Evolutionary conservation across 495 filamentous ascomycete species (phyloP), one percentile per base, ranked within the genome.

Genomic region (Aspergillus bridgeri): DNA sequence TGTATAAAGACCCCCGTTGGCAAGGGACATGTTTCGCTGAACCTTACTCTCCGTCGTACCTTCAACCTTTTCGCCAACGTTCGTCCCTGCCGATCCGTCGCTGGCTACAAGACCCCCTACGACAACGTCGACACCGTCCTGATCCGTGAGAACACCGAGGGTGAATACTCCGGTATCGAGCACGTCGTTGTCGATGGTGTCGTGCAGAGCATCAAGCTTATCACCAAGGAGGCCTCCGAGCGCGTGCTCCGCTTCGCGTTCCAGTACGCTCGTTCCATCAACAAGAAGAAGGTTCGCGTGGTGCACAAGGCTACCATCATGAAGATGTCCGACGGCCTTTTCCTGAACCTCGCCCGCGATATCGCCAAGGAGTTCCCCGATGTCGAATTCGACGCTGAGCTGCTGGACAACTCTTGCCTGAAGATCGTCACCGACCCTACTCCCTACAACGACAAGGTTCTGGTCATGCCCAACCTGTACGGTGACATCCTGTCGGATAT

Each of bases 21-120:
- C 66, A 98, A 98, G 81, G 94, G 94, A 67, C 94, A 98, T 76
- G 95, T 98, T 69, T 98, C 94, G 51, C 90, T 98, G 63, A 98
- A 98, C 83, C 81, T 98, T 56, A 98, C 94, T 60, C 91, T 98
- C 68, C 91, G 94, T 64, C 88, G 94, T 65, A 98, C 94, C 54
- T 98, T 98, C 85, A 98, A 98, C 82, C 91, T 98, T 68, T 98
- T 98, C 75, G 94, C 94, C 77, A 98, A 98, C 80, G 84, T 98
- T 59, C 92, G 94, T 65, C 94, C 94, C 48, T 98, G 94, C 86
- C 91, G 90, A 62, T 96, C 91, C 51, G 89, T 98, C 61, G 89
- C 88, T 56, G 94, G 94, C 61, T 98, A 87, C 87, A 96, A 98
- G 86, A 98, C 94, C 42, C 91, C 94, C 54, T 98, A 98, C 81